phyloP scores from a whole-genome alignment of 345 rosid genomes.

The Sisymbrium irio region DNA sequence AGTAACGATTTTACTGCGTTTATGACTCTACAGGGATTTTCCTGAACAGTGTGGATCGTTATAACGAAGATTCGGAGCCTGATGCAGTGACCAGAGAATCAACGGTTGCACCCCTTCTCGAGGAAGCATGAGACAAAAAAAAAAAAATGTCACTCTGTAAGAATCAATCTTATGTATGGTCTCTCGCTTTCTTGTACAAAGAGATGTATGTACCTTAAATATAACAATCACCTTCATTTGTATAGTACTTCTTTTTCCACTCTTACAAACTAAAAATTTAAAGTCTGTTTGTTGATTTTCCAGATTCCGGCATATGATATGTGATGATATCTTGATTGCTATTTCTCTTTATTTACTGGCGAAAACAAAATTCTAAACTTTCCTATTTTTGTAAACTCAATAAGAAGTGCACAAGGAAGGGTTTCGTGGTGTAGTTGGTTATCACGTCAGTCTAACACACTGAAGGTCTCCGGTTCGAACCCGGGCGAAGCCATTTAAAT shows the following conservation, averaged over 20 bases:
- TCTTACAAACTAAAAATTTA: background rate
- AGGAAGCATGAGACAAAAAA: slow-evolving; percentile 28
- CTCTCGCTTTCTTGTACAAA: slow-evolving; percentile 2
- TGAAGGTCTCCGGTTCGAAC: slow-evolving; percentile 96
- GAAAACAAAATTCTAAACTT: too few relatives aligned
- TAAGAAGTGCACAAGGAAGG: background rate
- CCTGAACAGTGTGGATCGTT: slow-evolving; percentile 65
- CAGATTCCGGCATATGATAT: background rate
- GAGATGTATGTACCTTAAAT: background rate
- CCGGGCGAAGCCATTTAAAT: slow-evolving; percentile 54
- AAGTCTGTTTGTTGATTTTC: background rate
- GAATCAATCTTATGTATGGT: background rate
- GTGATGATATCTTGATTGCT: too few relatives aligned
- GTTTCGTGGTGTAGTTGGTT: slow-evolving; percentile 99
- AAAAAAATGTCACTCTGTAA: background rate
- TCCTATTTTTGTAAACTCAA: too few relatives aligned
- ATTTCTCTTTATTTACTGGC: too few relatives aligned
- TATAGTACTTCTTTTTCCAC: slow-evolving; percentile 7
- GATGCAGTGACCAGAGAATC: slow-evolving; percentile 34
- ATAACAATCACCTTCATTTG: background rate
- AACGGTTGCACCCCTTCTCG: slow-evolving; percentile 54
- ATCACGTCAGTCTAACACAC: slow-evolving; percentile 99
- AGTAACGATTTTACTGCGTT: background rate
- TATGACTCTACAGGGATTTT: slow-evolving; percentile 57
- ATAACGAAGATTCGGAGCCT: slow-evolving; percentile 54